phyloP scores from a whole-genome alignment of 306 rosid species.

The Medicago arabica region DNA sequence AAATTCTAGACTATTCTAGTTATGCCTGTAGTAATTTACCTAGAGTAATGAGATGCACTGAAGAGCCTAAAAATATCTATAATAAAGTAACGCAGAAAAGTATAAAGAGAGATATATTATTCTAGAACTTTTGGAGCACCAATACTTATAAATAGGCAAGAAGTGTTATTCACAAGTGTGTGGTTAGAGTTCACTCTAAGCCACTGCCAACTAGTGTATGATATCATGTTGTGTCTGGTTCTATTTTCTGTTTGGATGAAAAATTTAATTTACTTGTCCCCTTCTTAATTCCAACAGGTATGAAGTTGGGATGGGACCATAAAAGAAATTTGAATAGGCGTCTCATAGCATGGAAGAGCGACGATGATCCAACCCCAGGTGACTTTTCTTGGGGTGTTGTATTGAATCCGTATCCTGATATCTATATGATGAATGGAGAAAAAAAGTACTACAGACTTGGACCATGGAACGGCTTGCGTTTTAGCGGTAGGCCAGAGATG shows the following conservation, averaged over 20 bases:
- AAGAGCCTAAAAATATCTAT: no score
- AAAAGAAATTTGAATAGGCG: constrained; percentile 6
- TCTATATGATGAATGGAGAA: constrained; percentile 16
- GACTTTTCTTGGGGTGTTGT: constrained; percentile 2
- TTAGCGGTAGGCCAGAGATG: constrained; percentile 33
- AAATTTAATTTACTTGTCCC: not conserved
- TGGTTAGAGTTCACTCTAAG: no score
- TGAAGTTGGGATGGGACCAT: constrained; percentile 46
- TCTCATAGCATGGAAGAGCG: constrained; percentile 34
- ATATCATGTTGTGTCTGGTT: no score
- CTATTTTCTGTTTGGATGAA: not conserved
- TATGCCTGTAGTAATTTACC: not conserved
- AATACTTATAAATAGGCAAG: no score
- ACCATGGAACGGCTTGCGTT: constrained; percentile 43
- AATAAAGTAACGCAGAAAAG: no score
- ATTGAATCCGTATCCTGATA: constrained; percentile 8
- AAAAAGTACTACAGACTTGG: constrained; percentile 8
- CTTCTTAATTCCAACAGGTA: constrained; percentile 15
- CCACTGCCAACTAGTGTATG: no score
- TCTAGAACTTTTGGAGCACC: no score
- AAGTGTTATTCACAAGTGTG: no score
- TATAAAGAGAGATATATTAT: no score
- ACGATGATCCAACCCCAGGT: constrained; percentile 44
- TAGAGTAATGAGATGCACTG: not conserved
- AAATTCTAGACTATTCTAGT: not conserved